Evolutionary conservation across 1,139 yeast species (phyloP).

Genomic region (Taphrina sp.): DNA sequence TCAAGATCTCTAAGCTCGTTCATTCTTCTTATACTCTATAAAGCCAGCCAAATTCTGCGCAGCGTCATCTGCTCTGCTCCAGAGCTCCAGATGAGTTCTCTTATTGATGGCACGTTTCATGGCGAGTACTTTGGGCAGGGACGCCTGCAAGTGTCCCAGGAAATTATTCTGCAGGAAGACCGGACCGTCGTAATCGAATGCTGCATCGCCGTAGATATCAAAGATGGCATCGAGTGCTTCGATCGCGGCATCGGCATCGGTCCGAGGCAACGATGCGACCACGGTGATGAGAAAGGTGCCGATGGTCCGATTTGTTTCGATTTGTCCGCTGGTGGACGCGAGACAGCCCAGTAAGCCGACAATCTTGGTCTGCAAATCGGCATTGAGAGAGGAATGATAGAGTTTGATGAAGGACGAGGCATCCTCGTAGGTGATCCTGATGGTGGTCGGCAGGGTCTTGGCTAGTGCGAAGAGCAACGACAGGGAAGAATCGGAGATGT

Average conservation of each 20-base stretch:
- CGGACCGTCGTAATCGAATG: constrained; percentile 62
- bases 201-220: constrained; percentile 78
- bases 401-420: constrained; percentile 32
- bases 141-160: constrained; percentile 48
- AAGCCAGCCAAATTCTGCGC: constrained; percentile 68
- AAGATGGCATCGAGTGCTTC: constrained; percentile 66
- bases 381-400: constrained; percentile 34
- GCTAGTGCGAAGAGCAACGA: constrained; percentile 64
- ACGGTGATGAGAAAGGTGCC: constrained; percentile 51
- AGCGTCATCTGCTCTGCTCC: constrained; percentile 67
- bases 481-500: constrained; percentile 40
- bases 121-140: constrained; percentile 54
- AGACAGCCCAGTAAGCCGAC: constrained; percentile 57
- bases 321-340: constrained; percentile 53
- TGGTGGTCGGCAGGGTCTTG: constrained; percentile 49
- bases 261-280: constrained; percentile 40
- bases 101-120: constrained; percentile 67
- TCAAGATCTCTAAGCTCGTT: too few species aligned
- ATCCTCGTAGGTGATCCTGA: constrained; percentile 40
- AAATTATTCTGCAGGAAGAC: constrained; percentile 64
- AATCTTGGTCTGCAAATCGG: constrained; percentile 40
- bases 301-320: constrained; percentile 51
- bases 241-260: constrained; percentile 49
- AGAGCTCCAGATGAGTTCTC: constrained; percentile 57
- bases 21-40: constrained; percentile 64